These are phyloP conservation scores for Pilaira anomala DNA, from an alignment of 192 early-diverging fungal species.

Conservation along the genomic window DNA sequence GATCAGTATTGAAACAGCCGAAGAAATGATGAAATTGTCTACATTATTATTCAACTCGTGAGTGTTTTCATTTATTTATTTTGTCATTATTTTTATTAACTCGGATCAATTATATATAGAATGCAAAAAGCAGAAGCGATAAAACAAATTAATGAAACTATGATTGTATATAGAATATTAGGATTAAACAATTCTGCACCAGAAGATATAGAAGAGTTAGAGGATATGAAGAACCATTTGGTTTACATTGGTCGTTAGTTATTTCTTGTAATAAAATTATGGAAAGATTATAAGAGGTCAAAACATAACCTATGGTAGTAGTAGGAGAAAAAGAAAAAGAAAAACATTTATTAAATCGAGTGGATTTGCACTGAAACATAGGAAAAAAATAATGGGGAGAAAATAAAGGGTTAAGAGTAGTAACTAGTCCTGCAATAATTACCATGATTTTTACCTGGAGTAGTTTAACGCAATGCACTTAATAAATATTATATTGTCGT, in stretches of 20 bases:
- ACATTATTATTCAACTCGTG: slow-evolving; percentile 20
- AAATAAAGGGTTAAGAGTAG: neutral
- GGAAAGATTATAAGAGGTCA: neutral
- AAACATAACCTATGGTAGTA: too few relatives aligned
- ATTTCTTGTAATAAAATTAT: neutral
- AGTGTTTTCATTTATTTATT: neutral
- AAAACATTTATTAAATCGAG: too few relatives aligned
- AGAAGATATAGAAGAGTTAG: slow-evolving; percentile 19
- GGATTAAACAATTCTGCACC: neutral
- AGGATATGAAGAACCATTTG: slow-evolving; percentile 14
- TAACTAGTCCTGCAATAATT: too few relatives aligned
- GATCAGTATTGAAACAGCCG: slow-evolving; percentile 14
- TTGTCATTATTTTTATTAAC: neutral
- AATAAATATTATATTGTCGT: too few relatives aligned
- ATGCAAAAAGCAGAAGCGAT: slow-evolving; percentile 9
- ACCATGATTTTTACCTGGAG: too few relatives aligned
- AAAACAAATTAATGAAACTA: slow-evolving; percentile 10
- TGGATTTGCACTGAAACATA: too few relatives aligned
- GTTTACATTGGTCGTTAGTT: neutral
- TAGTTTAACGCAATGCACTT: too few relatives aligned
- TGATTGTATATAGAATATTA: slow-evolving; percentile 9
- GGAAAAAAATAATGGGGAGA: neutral
- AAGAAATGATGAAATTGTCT: slow-evolving; percentile 30
- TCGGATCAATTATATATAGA: neutral
- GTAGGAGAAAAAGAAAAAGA: too few relatives aligned